A percentile compares a stretch with the other conserved stretches of the same genome.
phyloP scores from a whole-genome alignment of 83 land plant genomes.

The Diphasiastrum complanatum region DNA sequence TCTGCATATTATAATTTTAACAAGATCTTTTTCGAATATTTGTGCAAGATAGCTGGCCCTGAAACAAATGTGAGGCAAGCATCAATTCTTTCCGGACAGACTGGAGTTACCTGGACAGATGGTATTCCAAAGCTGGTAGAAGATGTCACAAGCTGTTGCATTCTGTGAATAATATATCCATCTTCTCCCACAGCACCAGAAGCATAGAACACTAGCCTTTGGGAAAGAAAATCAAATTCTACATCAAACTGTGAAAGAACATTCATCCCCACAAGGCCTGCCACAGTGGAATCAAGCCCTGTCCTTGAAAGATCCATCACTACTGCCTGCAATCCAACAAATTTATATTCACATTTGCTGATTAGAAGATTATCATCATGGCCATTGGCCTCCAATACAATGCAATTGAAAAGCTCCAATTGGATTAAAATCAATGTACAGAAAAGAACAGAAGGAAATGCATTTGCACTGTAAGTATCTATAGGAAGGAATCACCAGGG shows the following conservation, averaged over 20 bases:
- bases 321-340: conserved; percentile 6
- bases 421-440: too few relatives aligned
- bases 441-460: too few relatives aligned
- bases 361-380: background rate
- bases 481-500: too few relatives aligned
- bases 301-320: conserved; percentile 15
- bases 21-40: too few relatives aligned
- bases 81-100: too few relatives aligned
- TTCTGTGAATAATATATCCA: conserved; percentile 10
- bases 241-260: conserved; percentile 23
- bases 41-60: too few relatives aligned
- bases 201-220: conserved; percentile 15
- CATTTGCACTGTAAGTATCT: too few relatives aligned
- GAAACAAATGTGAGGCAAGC: too few relatives aligned
- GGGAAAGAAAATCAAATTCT: conserved; percentile 18
- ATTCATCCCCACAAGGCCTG: conserved; percentile 21
- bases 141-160: conserved; percentile 14
- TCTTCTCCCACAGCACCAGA: conserved; percentile 9
- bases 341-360: background rate
- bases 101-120: conserved; percentile 18
- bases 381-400: too few relatives aligned
- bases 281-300: conserved; percentile 14
- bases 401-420: too few relatives aligned
- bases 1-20: too few relatives aligned
- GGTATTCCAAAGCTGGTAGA: conserved; percentile 4